A percentile compares a stretch with the other conserved stretches of the same genome.
Conservation (phyloP, 768 basidiomycete genomes). For the Amanita exitialis region DNA sequence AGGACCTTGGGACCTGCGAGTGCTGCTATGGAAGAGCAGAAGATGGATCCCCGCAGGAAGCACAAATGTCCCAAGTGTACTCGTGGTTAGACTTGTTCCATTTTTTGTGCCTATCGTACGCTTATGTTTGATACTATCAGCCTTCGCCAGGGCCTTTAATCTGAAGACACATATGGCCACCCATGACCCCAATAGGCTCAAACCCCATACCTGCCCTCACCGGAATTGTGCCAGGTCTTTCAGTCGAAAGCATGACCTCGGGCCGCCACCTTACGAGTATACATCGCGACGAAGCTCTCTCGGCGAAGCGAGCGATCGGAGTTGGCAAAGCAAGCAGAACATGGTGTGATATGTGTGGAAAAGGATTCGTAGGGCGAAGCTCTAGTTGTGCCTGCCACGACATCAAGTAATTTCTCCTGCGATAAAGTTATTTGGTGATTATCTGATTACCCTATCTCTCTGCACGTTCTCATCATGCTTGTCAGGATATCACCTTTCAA, state of each 20-base stretch:
- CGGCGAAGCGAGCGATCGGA: conserved; percentile 47
- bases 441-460: background rate
- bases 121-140: conserved; percentile 25
- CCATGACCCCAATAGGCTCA: conserved; percentile 85
- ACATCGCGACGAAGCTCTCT: conserved; percentile 54
- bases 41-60: conserved; percentile 64
- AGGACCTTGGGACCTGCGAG: conserved; percentile 34
- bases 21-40: conserved; percentile 36
- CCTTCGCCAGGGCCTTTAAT: conserved; percentile 90
- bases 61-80: conserved; percentile 71
- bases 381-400: conserved; percentile 53
- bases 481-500: background rate
- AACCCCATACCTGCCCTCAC: conserved; percentile 85
- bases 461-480: background rate
- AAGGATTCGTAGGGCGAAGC: conserved; percentile 48
- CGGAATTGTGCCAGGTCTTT: conserved; percentile 82
- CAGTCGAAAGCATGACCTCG: conserved; percentile 89
- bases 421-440: background rate
- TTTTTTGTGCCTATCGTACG: background rate
- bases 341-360: conserved; percentile 73
- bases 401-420: conserved; percentile 36
- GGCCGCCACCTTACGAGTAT: conserved; percentile 83
- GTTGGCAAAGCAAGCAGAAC: conserved; percentile 51
- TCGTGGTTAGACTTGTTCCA: conserved; percentile 37
- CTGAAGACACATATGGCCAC: conserved; percentile 94